These are phyloP conservation scores for Euphorbia tirucalli DNA, from an alignment of 345 rosid genomes.

Conservation along the genomic window DNA sequence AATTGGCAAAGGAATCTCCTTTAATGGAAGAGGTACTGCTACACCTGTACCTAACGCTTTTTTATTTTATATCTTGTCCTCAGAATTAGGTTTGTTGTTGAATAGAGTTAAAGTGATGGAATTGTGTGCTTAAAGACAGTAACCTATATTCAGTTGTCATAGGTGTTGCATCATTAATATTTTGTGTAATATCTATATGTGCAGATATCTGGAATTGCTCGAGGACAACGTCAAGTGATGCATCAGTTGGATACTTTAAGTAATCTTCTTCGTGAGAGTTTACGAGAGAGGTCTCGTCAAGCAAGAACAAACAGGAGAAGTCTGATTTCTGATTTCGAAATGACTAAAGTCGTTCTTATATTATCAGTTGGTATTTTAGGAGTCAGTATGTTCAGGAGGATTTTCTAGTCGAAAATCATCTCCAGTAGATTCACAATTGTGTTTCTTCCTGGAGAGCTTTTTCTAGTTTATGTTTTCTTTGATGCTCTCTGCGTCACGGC, in stretches of 20 bases:
- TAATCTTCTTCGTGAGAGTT: constrained; percentile 51
- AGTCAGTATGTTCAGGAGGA: constrained; percentile 45
- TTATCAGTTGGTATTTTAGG: constrained; percentile 70
- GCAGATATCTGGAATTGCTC: constrained; percentile 59
- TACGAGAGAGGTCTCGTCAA: constrained; percentile 41
- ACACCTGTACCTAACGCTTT: not conserved
- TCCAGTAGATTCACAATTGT: not conserved
- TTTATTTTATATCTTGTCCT: not conserved
- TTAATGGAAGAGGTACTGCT: constrained; percentile 75
- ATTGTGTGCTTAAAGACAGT: not conserved
- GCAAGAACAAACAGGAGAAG: constrained; percentile 37
- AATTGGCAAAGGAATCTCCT: constrained; percentile 71
- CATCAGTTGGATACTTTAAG: constrained; percentile 64
- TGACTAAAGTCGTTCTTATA: constrained; percentile 51
- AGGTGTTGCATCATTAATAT: not conserved
- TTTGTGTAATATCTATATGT: not conserved
- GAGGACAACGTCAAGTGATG: constrained; percentile 80
- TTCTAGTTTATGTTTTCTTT: not conserved
- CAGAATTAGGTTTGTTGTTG: no score
- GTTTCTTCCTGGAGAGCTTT: not conserved
- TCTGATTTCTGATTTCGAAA: constrained; percentile 29
- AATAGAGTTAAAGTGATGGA: not conserved
- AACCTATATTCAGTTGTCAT: not conserved
- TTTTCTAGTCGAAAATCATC: constrained; percentile 43
- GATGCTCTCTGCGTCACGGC: constrained; percentile 15